phyloP scores from a whole-genome alignment of 148 eudicot genomes.

The Bassia scoparia region DNA sequence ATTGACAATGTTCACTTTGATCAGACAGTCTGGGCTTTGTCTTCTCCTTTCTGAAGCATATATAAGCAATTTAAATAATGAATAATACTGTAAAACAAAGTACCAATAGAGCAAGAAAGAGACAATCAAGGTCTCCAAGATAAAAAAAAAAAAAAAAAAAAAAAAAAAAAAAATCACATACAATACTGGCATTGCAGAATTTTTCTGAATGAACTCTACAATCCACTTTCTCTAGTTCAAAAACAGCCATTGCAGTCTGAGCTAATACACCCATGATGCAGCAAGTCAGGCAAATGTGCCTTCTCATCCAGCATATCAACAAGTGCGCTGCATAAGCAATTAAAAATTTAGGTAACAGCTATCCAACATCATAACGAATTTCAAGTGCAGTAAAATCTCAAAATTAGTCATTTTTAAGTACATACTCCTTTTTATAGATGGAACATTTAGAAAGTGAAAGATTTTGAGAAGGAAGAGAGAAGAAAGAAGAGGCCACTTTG shows the following conservation, averaged over 20 bases:
- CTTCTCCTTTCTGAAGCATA: conserved; percentile 54
- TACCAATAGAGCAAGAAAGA: background rate
- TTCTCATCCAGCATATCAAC: conserved; percentile 89
- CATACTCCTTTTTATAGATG: background rate
- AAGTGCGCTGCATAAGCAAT: conserved; percentile 66
- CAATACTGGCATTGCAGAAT: conserved; percentile 62
- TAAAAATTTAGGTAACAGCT: conserved; percentile 7
- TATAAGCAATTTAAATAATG: background rate
- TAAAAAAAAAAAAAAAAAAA: background rate
- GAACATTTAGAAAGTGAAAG: too few relatives aligned
- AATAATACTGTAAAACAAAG: conserved; percentile 9
- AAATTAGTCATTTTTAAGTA: background rate
- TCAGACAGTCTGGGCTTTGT: conserved; percentile 72
- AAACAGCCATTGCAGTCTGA: conserved; percentile 93
- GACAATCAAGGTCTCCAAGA: conserved; percentile 4
- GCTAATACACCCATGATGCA: conserved; percentile 99
- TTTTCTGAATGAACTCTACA: conserved; percentile 59
- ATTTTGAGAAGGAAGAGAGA: too few relatives aligned
- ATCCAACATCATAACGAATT: conserved; percentile 1
- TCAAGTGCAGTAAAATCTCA: conserved; percentile 16
- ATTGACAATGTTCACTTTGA: conserved; percentile 70
- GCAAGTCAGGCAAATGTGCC: conserved; percentile 79
- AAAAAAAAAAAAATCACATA: conserved; percentile 51
- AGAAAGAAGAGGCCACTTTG: too few relatives aligned
- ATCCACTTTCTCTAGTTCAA: conserved; percentile 93